Evolutionary conservation across 805 yeast genomes (phyloP), one percentile per base, ranked within the genome.

Genomic region (Spathaspora sp.): DNA sequence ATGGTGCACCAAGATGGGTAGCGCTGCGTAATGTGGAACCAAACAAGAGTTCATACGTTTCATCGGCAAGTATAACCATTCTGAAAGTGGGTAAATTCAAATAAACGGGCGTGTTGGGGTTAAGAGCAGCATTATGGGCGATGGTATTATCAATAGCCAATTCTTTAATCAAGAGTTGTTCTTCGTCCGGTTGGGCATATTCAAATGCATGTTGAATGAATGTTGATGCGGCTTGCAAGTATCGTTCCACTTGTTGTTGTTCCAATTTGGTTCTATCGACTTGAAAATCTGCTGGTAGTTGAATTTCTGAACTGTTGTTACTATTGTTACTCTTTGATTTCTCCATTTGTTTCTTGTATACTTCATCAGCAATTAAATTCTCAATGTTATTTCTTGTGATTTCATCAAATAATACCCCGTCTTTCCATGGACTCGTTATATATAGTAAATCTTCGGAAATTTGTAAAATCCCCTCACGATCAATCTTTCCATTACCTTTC

Each of bases 61-160:
- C 98, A 65, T 92, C 97, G 0, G 98, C 97, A 5, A 93, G 73
- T 5, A 94, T 72, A 1, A 94, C 96, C 99, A 93, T 93, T 55
- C 98, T 75, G 70, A 93, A 93, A 0, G 97, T 91, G 0, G 98
- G 89, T 16, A 90, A 72, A 49, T 87, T 88, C 49, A 92, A 77
- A 52, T 72, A 82, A 9, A 86, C 82, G 1, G 96, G 96, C 31
- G 85, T 80, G 31, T 80, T 76, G 2, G 97, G 97, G 62, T 90
- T 89, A 39, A 90, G 70, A 0, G 96, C 97, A 4, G 83, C 89
- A 62, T 91, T 90, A 47, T 89, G 90, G 26, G 75, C 75, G 43
- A 81, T 66, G 31, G 52, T 60, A 51, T 65, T 58, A 54, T 71
- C 76, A 14, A 72, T 63, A 2, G 68, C 68, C 44, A 74, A 60